Conservation (phyloP, 1,284 basidiomycete species). For the Schizophyllum amplum region DNA sequence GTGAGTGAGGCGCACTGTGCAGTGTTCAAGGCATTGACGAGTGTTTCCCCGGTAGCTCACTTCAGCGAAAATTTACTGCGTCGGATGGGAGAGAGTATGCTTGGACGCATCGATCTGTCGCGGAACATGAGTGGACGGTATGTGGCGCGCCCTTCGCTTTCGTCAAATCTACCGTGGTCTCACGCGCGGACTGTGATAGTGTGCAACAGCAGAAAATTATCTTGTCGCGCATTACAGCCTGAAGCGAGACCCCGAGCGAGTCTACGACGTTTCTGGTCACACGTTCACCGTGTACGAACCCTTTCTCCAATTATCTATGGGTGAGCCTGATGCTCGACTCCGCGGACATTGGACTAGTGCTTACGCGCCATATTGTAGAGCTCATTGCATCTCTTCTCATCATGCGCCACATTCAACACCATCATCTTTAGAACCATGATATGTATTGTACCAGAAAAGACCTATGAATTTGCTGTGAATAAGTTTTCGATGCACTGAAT, state of each 20-base stretch:
- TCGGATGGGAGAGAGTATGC: slow-evolving; percentile 60
- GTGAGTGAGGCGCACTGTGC: slow-evolving; percentile 29
- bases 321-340: slow-evolving; percentile 32
- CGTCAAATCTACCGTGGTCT: slow-evolving; percentile 3
- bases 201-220: slow-evolving; percentile 42
- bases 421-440: slow-evolving; percentile 24
- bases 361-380: slow-evolving; percentile 41
- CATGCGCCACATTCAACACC: slow-evolving; percentile 53
- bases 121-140: slow-evolving; percentile 64
- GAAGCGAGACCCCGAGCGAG: slow-evolving; percentile 39
- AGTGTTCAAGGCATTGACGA: slow-evolving; percentile 2
- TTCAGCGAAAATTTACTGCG: slow-evolving; percentile 54
- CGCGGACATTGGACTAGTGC: slow-evolving; percentile 1
- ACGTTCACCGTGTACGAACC: slow-evolving; percentile 53
- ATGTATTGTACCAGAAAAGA: not conserved
- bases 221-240: slow-evolving; percentile 56
- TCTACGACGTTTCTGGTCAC: slow-evolving; percentile 58
- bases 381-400: slow-evolving; percentile 54
- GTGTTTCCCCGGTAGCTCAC: slow-evolving; percentile 33
- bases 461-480: too few species aligned
- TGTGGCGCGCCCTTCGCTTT: slow-evolving; percentile 19
- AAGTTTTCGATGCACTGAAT: too few species aligned
- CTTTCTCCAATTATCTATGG: slow-evolving; percentile 45
- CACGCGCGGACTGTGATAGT: slow-evolving; percentile 22
- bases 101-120: slow-evolving; percentile 46